Evolutionary conservation across 371 early-diverging fungal genomes (phyloP).

Genomic region (Phascolomyces articulosus): DNA sequence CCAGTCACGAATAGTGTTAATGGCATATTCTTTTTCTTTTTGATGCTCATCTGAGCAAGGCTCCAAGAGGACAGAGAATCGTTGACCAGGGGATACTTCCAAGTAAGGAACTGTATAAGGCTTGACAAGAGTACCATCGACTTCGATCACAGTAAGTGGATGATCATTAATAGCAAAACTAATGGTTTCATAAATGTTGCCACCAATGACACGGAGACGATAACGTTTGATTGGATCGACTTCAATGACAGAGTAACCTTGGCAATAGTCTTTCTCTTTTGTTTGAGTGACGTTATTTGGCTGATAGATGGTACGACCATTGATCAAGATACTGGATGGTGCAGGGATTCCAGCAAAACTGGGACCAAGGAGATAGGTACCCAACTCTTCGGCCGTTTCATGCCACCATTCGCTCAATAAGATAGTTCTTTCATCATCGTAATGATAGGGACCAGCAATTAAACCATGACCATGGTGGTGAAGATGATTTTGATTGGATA

Average conservation of each 20-base stretch:
- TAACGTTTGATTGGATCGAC: slow-evolving; percentile 40
- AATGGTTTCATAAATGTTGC: slow-evolving; percentile 30
- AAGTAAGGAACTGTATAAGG: slow-evolving; percentile 13
- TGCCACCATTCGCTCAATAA: slow-evolving; percentile 54
- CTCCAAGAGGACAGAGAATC: slow-evolving; percentile 27
- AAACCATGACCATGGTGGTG: slow-evolving; percentile 9
- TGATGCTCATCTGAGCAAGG: slow-evolving; percentile 17
- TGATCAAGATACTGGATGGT: slow-evolving; percentile 45
- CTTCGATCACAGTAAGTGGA: slow-evolving; percentile 49
- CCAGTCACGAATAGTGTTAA: slow-evolving; percentile 9
- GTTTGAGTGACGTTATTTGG: too few relatives aligned
- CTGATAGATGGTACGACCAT: slow-evolving; percentile 38
- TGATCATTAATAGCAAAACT: slow-evolving; percentile 43
- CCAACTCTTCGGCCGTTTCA: slow-evolving; percentile 16
- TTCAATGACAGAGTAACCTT: slow-evolving; percentile 34
- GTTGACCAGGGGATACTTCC: slow-evolving; percentile 28
- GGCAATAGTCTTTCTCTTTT: slow-evolving; percentile 10
- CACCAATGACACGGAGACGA: slow-evolving; percentile 46
- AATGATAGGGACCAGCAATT: slow-evolving; percentile 35
- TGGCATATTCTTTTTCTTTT: slow-evolving; percentile 9
- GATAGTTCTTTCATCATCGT: slow-evolving; percentile 48
- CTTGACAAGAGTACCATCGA: slow-evolving; percentile 35
- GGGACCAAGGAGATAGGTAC: slow-evolving; percentile 26
- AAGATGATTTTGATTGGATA: slow-evolving; percentile 4
- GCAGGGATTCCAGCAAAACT: slow-evolving; percentile 27